A percentile compares a stretch with the other conserved stretches of the same genome.
These are phyloP conservation scores for Aspergillus sp. DNA, from an alignment of 2,329 filamentous ascomycete genomes.

Conservation along the genomic window DNA sequence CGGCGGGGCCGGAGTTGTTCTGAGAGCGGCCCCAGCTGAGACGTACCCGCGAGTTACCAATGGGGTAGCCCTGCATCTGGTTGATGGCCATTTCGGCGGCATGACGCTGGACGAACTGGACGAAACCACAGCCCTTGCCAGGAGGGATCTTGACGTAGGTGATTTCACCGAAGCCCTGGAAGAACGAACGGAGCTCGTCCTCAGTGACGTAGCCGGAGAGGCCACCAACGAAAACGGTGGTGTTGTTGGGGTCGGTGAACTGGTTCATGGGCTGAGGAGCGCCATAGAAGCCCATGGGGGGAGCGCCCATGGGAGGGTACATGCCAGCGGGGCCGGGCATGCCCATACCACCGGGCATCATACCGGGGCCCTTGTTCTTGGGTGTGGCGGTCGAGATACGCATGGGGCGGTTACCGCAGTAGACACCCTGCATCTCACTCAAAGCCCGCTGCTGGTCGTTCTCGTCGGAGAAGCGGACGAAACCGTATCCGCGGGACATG, in stretches of 20 bases:
- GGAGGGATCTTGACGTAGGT: slow-evolving; percentile 99
- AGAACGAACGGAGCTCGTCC: slow-evolving; percentile 98
- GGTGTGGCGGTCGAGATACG: slow-evolving; percentile 95
- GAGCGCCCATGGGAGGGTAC: slow-evolving; percentile 61
- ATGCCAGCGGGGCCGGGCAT: slow-evolving; percentile 55
- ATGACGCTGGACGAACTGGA: slow-evolving; percentile 97
- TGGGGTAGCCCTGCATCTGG: slow-evolving; percentile 99
- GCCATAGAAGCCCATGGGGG: slow-evolving; percentile 59
- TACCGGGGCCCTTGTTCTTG: slow-evolving; percentile 68
- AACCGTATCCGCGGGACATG: slow-evolving; percentile 95
- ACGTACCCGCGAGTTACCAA: slow-evolving; percentile 95
- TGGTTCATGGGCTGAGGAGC: slow-evolving; percentile 89
- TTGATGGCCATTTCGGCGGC: slow-evolving; percentile 99
- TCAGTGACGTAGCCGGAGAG: slow-evolving; percentile 97
- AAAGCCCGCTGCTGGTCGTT: slow-evolving; percentile 92
- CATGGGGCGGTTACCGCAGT: slow-evolving; percentile 98
- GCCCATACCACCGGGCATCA: slow-evolving; percentile 45
- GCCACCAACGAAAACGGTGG: slow-evolving; percentile 95
- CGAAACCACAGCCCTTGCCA: slow-evolving; percentile 97
- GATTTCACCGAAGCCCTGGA: slow-evolving; percentile 98
- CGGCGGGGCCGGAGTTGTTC: slow-evolving; percentile 96
- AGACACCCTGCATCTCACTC: slow-evolving; percentile 97
- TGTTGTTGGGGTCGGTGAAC: slow-evolving; percentile 99
- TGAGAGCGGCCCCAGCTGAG: slow-evolving; percentile 96
- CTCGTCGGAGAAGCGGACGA: slow-evolving; percentile 94